Evolutionary conservation across 139 green algal genomes (phyloP).

Genomic region (Tetradesmus lagerheimii): DNA sequence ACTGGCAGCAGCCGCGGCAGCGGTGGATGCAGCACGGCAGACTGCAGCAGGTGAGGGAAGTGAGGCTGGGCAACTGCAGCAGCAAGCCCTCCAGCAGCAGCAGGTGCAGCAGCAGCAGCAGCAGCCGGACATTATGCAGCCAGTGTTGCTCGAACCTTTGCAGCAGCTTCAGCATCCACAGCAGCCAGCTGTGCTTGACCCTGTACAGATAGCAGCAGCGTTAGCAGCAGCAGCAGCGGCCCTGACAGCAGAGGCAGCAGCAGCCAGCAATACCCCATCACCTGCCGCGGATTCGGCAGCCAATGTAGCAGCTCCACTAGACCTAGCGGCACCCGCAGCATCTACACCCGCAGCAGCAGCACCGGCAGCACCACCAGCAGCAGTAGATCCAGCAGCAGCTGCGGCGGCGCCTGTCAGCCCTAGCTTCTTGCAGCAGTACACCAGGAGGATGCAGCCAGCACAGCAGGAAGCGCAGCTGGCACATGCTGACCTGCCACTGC

Average conservation of each 20-base stretch:
- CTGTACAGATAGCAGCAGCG: not conserved
- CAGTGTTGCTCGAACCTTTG: not conserved
- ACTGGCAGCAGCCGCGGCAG: not conserved
- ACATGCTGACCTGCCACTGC: not conserved
- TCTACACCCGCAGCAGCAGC: not conserved
- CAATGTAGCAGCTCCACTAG: not conserved
- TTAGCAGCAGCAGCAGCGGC: slow-evolving; percentile 19
- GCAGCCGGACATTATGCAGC: not conserved
- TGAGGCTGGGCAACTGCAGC: not conserved
- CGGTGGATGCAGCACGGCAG: not conserved
- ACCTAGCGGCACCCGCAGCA: not conserved
- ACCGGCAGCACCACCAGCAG: not conserved
- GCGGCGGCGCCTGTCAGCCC: slow-evolving; percentile 12
- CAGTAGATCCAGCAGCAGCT: slow-evolving; percentile 16
- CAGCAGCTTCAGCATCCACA: not conserved
- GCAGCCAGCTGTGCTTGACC: not conserved
- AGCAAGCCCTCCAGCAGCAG: slow-evolving; percentile 17
- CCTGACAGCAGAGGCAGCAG: slow-evolving; percentile 1
- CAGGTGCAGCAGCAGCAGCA: not conserved
- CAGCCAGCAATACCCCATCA: not conserved
- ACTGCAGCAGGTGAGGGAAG: not conserved
- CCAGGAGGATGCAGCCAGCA: not conserved
- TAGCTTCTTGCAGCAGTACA: not conserved
- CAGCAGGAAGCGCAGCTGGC: not conserved
- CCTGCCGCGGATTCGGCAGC: not conserved